phyloP scores from a whole-genome alignment of 2,329 filamentous ascomycete genomes.

The Tolypocladium tundrense region DNA sequence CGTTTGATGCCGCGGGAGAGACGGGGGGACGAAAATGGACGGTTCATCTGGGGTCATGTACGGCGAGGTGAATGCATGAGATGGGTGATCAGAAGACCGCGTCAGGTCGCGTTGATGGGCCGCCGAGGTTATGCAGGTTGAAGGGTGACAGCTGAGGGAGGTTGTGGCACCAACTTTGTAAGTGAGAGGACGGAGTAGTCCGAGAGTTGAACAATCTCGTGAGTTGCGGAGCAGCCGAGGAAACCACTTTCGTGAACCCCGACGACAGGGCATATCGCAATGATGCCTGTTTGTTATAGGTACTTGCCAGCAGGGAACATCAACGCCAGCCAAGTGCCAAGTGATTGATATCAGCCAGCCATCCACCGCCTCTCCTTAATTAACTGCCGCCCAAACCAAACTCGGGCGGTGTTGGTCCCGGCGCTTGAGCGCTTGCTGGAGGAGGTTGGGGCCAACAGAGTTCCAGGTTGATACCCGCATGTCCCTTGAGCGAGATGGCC shows the following conservation, averaged over 20 bases:
- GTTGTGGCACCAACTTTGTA: too few relatives aligned
- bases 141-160: too few relatives aligned
- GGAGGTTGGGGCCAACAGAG: neutral
- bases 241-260: too few relatives aligned
- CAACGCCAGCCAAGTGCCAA: neutral
- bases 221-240: too few relatives aligned
- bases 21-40: neutral
- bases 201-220: too few relatives aligned
- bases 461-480: too few relatives aligned
- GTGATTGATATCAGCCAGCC: neutral
- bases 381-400: neutral
- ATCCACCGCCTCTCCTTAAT: neutral
- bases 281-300: too few relatives aligned
- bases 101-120: neutral
- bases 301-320: neutral
- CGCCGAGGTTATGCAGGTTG: too few relatives aligned
- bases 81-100: neutral
- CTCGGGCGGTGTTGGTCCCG: neutral
- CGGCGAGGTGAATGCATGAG: neutral
- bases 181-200: too few relatives aligned
- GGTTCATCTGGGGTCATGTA: neutral
- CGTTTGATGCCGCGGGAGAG: neutral
- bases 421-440: neutral
- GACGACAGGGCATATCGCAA: too few relatives aligned
- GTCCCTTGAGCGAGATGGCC: too few relatives aligned